Conservation (phyloP, 805 yeast genomes). For the Zygoascus biomembranicola region DNA sequence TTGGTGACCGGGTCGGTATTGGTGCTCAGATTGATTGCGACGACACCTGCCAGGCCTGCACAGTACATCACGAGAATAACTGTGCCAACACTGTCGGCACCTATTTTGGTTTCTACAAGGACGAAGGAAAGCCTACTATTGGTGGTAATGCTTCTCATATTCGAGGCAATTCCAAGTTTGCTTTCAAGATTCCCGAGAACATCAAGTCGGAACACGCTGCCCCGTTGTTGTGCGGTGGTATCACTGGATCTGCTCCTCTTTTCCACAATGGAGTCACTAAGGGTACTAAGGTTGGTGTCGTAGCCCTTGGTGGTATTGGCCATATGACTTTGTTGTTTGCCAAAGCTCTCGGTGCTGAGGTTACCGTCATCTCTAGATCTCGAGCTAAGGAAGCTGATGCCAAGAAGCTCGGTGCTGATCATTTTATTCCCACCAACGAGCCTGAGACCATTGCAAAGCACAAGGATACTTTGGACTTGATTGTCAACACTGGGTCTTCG, state of each 20-base stretch:
- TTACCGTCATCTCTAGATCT: constrained; percentile 48
- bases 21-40: constrained; percentile 66
- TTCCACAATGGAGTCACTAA: constrained; percentile 39
- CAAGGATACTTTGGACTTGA: constrained; percentile 37
- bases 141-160: constrained; percentile 32
- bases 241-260: constrained; percentile 64
- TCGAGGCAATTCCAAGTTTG: constrained; percentile 48
- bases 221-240: constrained; percentile 71
- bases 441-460: constrained; percentile 30
- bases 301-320: constrained; percentile 64
- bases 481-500: constrained; percentile 42
- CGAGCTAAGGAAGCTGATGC: constrained; percentile 45
- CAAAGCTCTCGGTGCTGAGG: constrained; percentile 55
- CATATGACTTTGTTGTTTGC: constrained; percentile 56
- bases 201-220: constrained; percentile 38
- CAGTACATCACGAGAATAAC: constrained; percentile 30
- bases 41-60: constrained; percentile 53
- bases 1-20: constrained; percentile 73
- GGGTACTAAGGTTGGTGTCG: constrained; percentile 48
- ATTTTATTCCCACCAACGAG: constrained; percentile 45
- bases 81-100: constrained; percentile 37
- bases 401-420: constrained; percentile 45
- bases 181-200: constrained; percentile 51
- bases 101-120: constrained; percentile 39
- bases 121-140: constrained; percentile 62